Evolutionary conservation across 768 basidiomycete genomes (phyloP).

Genomic region (Galerina marginata): DNA sequence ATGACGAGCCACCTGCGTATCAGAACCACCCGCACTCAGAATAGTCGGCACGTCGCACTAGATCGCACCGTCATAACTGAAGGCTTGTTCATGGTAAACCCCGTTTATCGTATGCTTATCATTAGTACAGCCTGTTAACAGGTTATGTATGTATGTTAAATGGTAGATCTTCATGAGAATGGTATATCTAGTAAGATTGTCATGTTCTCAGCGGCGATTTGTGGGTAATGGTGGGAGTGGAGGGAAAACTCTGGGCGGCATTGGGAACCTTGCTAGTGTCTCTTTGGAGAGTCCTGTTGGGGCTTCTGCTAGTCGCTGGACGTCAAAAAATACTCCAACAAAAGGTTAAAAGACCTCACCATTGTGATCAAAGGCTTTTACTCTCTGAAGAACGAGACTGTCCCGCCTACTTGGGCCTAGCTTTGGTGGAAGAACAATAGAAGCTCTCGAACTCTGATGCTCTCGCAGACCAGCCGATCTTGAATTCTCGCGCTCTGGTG

Average conservation of each 20-base stretch:
- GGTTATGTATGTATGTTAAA: conserved; percentile 6
- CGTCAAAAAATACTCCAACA: background rate
- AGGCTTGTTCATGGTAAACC: background rate
- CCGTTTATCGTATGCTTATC: background rate
- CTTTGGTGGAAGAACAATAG: conserved; percentile 11
- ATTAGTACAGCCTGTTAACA: conserved; percentile 1
- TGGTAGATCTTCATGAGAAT: background rate
- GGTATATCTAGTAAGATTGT: background rate
- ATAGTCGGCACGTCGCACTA: background rate
- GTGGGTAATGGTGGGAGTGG: conserved; percentile 32
- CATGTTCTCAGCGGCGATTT: conserved; percentile 13
- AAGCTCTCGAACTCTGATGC: background rate
- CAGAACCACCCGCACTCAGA: conserved; percentile 8
- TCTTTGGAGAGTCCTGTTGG: conserved; percentile 25
- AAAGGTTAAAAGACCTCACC: conserved; percentile 12
- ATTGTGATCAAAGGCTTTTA: conserved; percentile 35
- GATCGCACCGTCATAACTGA: background rate
- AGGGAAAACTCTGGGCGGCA: conserved; percentile 38
- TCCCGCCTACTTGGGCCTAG: conserved; percentile 31
- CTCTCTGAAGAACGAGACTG: conserved; percentile 42
- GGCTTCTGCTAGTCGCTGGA: conserved; percentile 6
- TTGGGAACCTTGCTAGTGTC: conserved; percentile 42
- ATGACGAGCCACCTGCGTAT: conserved; percentile 23
- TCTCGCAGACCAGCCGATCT: background rate
- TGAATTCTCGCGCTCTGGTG: background rate